Evolutionary conservation across 2,329 filamentous ascomycete species (phyloP).

Genomic region (Penicillium glabrum): DNA sequence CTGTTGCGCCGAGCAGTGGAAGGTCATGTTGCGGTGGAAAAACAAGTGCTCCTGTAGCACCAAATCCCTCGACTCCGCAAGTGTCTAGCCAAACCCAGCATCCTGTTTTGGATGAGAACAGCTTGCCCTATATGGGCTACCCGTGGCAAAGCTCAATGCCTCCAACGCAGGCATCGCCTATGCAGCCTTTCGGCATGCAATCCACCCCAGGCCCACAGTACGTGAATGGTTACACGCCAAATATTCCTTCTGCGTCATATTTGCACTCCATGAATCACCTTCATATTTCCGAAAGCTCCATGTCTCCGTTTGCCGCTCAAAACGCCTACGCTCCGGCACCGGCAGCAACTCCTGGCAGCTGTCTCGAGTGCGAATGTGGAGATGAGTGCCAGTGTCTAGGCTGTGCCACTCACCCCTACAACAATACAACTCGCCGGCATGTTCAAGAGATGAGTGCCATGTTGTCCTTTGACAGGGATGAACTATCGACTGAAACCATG

Average conservation of each 20-base stretch:
- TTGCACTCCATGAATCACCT: constrained; percentile 15
- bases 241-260: constrained; percentile 12
- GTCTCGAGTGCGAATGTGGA: constrained; percentile 44
- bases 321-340: constrained; percentile 5
- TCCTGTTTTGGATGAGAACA: constrained; percentile 6
- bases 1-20: constrained; percentile 7
- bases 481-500: constrained; percentile 20
- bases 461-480: constrained; percentile 36
- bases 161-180: constrained; percentile 12
- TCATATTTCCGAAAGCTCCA: constrained; percentile 15
- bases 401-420: constrained; percentile 49
- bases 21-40: constrained; percentile 33
- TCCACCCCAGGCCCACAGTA: constrained; percentile 13
- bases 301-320: constrained; percentile 14
- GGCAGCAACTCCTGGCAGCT: constrained; percentile 14
- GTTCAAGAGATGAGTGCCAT: constrained; percentile 48
- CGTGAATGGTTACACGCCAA: constrained; percentile 16
- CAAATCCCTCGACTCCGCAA: background rate
- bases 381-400: constrained; percentile 48
- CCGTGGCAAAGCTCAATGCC: constrained; percentile 24
- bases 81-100: constrained; percentile 6
- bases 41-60: constrained; percentile 4
- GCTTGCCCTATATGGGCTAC: constrained; percentile 15
- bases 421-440: constrained; percentile 45
- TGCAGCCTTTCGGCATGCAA: constrained; percentile 17